Conservation (phyloP, 78 protist species). For the Dictyostelium intermedium region DNA sequence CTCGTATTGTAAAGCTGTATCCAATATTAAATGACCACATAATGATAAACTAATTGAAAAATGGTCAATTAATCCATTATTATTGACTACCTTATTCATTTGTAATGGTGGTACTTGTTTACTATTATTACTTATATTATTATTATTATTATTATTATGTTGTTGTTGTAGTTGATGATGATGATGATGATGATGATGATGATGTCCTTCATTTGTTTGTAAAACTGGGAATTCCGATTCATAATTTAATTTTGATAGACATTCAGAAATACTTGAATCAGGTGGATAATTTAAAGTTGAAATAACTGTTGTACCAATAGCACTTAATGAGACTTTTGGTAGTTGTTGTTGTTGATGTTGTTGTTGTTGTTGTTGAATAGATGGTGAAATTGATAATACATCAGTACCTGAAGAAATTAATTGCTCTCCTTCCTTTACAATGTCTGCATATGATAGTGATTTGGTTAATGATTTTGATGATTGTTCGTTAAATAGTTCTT, state of each 20-base stretch:
- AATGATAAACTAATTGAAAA: conserved; percentile 26
- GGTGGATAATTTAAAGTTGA: background rate
- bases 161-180: too few species aligned
- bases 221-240: conserved; percentile 36
- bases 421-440: conserved; percentile 29
- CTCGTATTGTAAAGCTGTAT: conserved; percentile 43
- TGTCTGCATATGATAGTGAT: conserved; percentile 14
- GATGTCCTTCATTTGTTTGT: background rate
- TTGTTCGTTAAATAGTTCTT: background rate
- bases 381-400: background rate
- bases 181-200: background rate
- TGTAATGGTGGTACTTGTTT: background rate
- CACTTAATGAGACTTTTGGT: background rate
- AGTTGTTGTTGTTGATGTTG: background rate
- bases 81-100: background rate
- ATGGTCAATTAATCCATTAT: background rate
- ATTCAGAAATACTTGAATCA: background rate
- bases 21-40: conserved; percentile 69
- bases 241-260: background rate
- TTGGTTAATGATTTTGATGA: background rate
- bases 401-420: background rate
- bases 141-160: background rate
- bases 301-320: background rate
- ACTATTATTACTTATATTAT: too few species aligned
- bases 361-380: background rate